Base-by-base conservation (phyloP, 176 grass and related monocot species). In the Pontederia paniculata region DNA sequence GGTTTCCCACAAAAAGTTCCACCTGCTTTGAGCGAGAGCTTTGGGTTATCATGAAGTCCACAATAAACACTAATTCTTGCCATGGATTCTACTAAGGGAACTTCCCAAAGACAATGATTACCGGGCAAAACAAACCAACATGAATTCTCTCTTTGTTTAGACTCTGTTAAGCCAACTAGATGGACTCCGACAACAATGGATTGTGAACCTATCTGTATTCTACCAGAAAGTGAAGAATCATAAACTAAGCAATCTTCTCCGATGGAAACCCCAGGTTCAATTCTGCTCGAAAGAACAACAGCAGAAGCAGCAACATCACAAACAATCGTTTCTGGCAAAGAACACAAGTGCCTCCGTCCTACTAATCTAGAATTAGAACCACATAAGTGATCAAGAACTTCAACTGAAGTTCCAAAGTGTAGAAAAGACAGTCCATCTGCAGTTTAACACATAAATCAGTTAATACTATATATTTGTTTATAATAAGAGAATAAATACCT, bases 401-500 rank as follows among this genome's bases (percentile, higher is more conserved):
- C 90, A 52, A 55, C 59, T 60, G 90, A 96, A 70, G 90, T 96
- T 63, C 90, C 90, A 74, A 96, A 96, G 75, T 96, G 90, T 71
- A 89, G 56, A 79, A 96, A 96, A 10, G 81, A 71, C 63, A 96
- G 86, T 57, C 73, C 76, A 66, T 89, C 90, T 89, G 85, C 72
- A 86, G 89, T 83, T 45, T 12, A 21, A 65, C 75, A 57, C 4
- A 42, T 23, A 57, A 42, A 11, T 0, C 43, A 47, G 14, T 81
- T 23, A 21, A 25, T 54, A 4, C 9, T 44, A 43, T 14, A 43
- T 20, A 45, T n/a, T 45, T 20, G 4, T 15, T 8, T 21, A 46
- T 20, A 18, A 47, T 10, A 17, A 48, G 2, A 15, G 0, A 46
- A 14, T 16, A 63, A 6, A 14, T 47, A 57, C 61, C 23, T 44